These are phyloP conservation scores for Plasmodium blacklocki DNA, from an alignment of 169 alveolate species.

Conservation along the genomic window DNA sequence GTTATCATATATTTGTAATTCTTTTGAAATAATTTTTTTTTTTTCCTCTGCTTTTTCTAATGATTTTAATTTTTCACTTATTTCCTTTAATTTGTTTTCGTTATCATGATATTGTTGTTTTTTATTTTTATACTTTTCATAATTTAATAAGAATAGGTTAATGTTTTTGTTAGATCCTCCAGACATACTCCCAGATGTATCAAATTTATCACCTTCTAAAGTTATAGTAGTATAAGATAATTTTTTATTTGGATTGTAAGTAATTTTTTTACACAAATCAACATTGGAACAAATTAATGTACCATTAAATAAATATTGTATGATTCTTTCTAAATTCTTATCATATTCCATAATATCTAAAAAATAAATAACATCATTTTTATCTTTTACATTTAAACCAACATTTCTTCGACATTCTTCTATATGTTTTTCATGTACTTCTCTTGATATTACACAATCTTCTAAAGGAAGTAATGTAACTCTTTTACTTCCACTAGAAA, in stretches of 20 bases:
- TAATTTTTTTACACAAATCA: constrained; percentile 89
- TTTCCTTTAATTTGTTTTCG: constrained; percentile 64
- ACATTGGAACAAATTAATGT: constrained; percentile 88
- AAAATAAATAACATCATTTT: constrained; percentile 70
- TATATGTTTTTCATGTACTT: constrained; percentile 68
- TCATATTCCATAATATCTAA: constrained; percentile 83
- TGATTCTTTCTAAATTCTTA: constrained; percentile 82
- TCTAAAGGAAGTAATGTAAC: constrained; percentile 84
- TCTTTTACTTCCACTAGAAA: constrained; percentile 69
- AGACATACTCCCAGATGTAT: constrained; percentile 91
- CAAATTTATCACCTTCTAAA: constrained; percentile 93
- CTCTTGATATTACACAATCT: constrained; percentile 78
- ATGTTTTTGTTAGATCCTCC: constrained; percentile 92
- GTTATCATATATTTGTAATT: constrained; percentile 65
- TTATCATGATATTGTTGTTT: constrained; percentile 47
- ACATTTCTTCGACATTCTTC: constrained; percentile 77
- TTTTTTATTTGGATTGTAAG: constrained; percentile 85
- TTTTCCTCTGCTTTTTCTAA: constrained; percentile 78
- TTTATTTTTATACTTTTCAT: constrained; percentile 73
- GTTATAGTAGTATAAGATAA: constrained; percentile 90
- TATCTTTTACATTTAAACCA: constrained; percentile 69
- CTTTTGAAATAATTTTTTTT: constrained; percentile 68
- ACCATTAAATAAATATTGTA: constrained; percentile 89
- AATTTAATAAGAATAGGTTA: constrained; percentile 72
- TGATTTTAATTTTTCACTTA: constrained; percentile 34